Percentiles rank a stretch among this genome's conserved stretches.
These are phyloP conservation scores for Solanum arcanum DNA, from an alignment of 257 asterid species.

Conservation along the genomic window DNA sequence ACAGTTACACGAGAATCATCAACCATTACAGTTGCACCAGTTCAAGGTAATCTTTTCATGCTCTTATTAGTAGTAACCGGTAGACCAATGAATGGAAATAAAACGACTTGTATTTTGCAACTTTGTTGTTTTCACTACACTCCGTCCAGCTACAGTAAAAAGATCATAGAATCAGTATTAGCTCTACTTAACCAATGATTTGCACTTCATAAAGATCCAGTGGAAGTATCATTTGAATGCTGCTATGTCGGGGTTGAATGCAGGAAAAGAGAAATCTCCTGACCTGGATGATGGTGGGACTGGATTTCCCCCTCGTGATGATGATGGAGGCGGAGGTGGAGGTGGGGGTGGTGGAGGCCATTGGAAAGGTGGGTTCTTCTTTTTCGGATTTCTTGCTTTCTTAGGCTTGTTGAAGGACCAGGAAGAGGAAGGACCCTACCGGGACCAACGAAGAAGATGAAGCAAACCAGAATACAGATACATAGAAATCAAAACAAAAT, in stretches of 20 bases:
- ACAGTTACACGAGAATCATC: conserved; percentile 81
- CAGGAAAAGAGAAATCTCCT: conserved; percentile 83
- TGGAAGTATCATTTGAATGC: neutral
- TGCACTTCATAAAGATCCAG: neutral
- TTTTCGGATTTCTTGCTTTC: conserved; percentile 66
- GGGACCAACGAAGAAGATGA: conserved; percentile 31
- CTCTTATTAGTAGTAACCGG: neutral
- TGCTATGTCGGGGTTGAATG: neutral
- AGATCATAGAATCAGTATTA: neutral
- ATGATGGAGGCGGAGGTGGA: conserved; percentile 74
- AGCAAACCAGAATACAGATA: neutral
- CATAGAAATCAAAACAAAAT: neutral
- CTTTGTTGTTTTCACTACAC: neutral
- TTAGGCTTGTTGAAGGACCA: conserved; percentile 57
- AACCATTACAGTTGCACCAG: conserved; percentile 85
- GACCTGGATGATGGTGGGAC: conserved; percentile 86
- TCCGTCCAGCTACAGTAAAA: neutral
- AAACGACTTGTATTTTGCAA: neutral
- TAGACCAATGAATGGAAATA: neutral
- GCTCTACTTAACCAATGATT: neutral
- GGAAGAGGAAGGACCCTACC: conserved; percentile 49
- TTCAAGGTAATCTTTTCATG: conserved; percentile 40
- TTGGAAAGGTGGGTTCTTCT: conserved; percentile 84
- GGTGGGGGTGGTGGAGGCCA: conserved; percentile 78
- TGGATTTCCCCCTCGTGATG: conserved; percentile 86